A percentile compares a stretch with the other conserved stretches of the same genome.
Conservation (phyloP, 768 basidiomycete genomes). For the Mycena amicta region DNA sequence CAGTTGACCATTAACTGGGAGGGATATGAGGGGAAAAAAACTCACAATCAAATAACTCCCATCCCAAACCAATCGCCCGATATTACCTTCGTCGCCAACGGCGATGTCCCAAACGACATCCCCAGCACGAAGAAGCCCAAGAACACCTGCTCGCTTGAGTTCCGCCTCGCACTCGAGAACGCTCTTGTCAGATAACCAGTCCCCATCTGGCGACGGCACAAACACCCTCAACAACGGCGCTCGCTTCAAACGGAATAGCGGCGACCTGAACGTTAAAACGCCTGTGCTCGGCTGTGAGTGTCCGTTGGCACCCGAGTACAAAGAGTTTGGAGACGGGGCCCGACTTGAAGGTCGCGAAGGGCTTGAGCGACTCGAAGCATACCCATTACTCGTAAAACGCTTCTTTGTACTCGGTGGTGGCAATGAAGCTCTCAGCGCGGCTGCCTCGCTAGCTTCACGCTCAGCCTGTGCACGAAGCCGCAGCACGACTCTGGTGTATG, state of each 20-base stretch:
- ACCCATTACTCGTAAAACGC: slow-evolving; percentile 14
- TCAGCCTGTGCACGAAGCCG: slow-evolving; percentile 82
- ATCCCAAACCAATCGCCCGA: slow-evolving; percentile 85
- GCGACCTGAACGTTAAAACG: slow-evolving; percentile 57
- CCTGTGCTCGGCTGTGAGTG: slow-evolving; percentile 24
- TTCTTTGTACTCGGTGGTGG: slow-evolving; percentile 20
- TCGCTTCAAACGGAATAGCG: slow-evolving; percentile 68
- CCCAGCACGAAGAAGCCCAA: slow-evolving; percentile 65
- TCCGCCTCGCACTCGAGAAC: slow-evolving; percentile 84
- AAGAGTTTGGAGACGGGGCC: slow-evolving; percentile 65
- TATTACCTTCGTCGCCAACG: slow-evolving; percentile 83
- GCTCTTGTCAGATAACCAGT: slow-evolving; percentile 83
- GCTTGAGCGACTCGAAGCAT: slow-evolving; percentile 25
- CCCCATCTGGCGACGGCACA: slow-evolving; percentile 83
- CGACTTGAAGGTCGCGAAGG: slow-evolving; percentile 57
- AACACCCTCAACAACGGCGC: slow-evolving; percentile 81
- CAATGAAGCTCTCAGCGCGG: slow-evolving; percentile 24
- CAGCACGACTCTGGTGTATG: slow-evolving; percentile 80
- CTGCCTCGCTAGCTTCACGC: slow-evolving; percentile 39
- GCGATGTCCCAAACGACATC: slow-evolving; percentile 90
- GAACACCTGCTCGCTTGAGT: slow-evolving; percentile 67
- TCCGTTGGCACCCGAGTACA: slow-evolving; percentile 49
- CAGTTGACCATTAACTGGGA: not conserved
- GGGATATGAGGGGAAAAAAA: slow-evolving; percentile 18
- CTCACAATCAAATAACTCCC: slow-evolving; percentile 85